Evolutionary conservation across 2,329 filamentous ascomycete species (phyloP).

Genomic region (Alternaria panax): DNA sequence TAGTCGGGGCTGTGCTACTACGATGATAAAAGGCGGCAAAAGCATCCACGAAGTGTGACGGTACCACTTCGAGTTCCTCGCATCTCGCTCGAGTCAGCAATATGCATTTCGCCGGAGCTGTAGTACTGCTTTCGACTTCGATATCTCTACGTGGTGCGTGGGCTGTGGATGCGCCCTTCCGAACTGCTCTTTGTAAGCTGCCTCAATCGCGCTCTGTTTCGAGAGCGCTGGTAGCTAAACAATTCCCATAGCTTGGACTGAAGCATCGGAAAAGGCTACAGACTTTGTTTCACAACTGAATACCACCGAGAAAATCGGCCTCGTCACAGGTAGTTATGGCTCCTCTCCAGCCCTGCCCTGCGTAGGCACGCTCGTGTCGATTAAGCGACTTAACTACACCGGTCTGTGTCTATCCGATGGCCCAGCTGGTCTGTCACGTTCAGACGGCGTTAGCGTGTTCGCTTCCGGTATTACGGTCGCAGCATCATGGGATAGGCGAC

Average conservation of each 20-base stretch:
- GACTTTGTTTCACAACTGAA: background rate
- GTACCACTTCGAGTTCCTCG: too few relatives aligned
- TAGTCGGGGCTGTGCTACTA: too few relatives aligned
- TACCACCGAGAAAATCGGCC: background rate
- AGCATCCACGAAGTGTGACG: too few relatives aligned
- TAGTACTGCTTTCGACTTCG: too few relatives aligned
- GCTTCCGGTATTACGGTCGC: constrained; percentile 49
- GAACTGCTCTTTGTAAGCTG: too few relatives aligned
- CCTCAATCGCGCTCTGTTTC: too few relatives aligned
- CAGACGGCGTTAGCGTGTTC: constrained; percentile 45
- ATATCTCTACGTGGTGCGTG: too few relatives aligned
- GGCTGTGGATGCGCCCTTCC: too few relatives aligned
- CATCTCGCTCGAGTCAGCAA: too few relatives aligned
- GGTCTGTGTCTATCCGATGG: constrained; percentile 54
- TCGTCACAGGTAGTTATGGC: background rate
- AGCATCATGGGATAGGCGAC: constrained; percentile 50
- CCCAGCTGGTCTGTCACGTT: constrained; percentile 44
- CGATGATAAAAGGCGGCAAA: too few relatives aligned
- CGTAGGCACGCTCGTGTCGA: constrained; percentile 48
- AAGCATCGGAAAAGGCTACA: background rate
- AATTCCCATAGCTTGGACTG: background rate
- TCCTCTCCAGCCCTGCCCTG: constrained; percentile 21
- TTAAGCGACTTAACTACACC: constrained; percentile 49
- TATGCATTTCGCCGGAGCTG: too few relatives aligned
- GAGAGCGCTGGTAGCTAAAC: too few relatives aligned